Percentiles rank a stretch among this genome's conserved stretches.
phyloP scores from a whole-genome alignment of 2,329 filamentous ascomycete genomes.

The Metarhizium sp. region DNA sequence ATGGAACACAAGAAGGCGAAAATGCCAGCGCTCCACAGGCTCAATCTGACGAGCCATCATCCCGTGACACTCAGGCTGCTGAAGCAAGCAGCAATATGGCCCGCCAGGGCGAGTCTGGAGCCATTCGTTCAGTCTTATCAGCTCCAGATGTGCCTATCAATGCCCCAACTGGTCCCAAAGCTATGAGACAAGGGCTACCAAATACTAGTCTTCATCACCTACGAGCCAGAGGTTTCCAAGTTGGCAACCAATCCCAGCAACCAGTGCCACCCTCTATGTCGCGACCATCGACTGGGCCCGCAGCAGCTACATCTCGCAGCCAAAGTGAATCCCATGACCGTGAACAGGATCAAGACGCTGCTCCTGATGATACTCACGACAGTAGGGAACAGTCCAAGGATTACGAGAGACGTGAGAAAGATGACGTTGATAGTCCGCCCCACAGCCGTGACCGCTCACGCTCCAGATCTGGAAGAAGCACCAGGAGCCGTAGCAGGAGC shows the following conservation, averaged over 20 bases:
- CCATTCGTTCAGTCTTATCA: slow-evolving; percentile 23
- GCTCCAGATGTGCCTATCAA: slow-evolving; percentile 44
- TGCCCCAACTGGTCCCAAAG: slow-evolving; percentile 87
- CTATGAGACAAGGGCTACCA: slow-evolving; percentile 81
- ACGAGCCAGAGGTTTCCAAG: slow-evolving; percentile 42
- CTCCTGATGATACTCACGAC: background rate
- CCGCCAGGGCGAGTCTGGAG: slow-evolving; percentile 11
- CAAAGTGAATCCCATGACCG: slow-evolving; percentile 38
- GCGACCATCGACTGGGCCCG: slow-evolving; percentile 5
- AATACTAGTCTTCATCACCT: slow-evolving; percentile 68
- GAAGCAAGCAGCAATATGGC: slow-evolving; percentile 13
- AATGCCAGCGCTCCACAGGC: slow-evolving; percentile 10
- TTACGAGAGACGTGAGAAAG: slow-evolving; percentile 16
- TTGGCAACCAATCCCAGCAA: slow-evolving; percentile 31
- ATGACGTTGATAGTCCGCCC: slow-evolving; percentile 12
- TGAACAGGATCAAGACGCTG: slow-evolving; percentile 24
- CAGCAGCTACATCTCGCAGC: slow-evolving; percentile 18
- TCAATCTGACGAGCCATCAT: slow-evolving; percentile 12
- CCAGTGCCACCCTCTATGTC: slow-evolving; percentile 11
- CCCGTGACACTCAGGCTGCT: slow-evolving; percentile 22
- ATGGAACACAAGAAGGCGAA: slow-evolving; percentile 7
- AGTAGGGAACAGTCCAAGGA: slow-evolving; percentile 23
- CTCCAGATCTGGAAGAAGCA: slow-evolving; percentile 25
- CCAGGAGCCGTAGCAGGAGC: slow-evolving; percentile 14
- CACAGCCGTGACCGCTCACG: slow-evolving; percentile 16